Percentiles rank a stretch among this genome's conserved stretches.
phyloP scores from a whole-genome alignment of 345 rosid species.

The Fremontodendron californicum region DNA sequence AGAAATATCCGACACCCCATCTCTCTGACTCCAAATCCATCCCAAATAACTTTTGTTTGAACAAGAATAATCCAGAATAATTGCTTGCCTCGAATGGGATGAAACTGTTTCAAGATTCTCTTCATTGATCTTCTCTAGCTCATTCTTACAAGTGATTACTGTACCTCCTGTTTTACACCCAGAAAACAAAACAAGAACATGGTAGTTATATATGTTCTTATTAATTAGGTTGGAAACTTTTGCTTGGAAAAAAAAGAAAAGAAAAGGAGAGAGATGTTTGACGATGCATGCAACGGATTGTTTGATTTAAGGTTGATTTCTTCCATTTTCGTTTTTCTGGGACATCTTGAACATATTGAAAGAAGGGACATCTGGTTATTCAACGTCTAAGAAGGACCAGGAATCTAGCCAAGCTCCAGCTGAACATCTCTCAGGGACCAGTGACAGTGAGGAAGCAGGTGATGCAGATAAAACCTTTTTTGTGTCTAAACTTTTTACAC shows the following conservation, averaged over 20 bases:
- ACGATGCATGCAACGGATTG: too few species aligned
- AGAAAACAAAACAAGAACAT: too few species aligned
- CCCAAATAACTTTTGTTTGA: slow-evolving; percentile 45
- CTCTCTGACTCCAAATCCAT: slow-evolving; percentile 94
- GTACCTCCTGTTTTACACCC: slow-evolving; percentile 62
- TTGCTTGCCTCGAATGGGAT: slow-evolving; percentile 59
- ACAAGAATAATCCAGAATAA: slow-evolving; percentile 38
- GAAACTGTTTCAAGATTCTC: slow-evolving; percentile 56
- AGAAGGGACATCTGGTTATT: slow-evolving; percentile 30
- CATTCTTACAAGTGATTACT: slow-evolving; percentile 83
- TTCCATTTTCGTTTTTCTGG: too few species aligned
- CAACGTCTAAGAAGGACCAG: slow-evolving; percentile 39
- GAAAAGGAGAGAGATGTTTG: too few species aligned
- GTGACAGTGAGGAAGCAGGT: slow-evolving; percentile 70
- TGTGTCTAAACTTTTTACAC: background rate
- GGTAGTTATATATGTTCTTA: too few species aligned
- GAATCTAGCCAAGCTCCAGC: slow-evolving; percentile 59
- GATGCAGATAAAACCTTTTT: slow-evolving; percentile 10
- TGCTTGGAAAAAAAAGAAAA: too few species aligned
- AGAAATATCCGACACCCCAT: slow-evolving; percentile 46
- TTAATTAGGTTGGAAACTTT: too few species aligned
- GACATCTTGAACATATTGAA: slow-evolving; percentile 23
- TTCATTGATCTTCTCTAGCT: slow-evolving; percentile 77
- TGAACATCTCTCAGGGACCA: slow-evolving; percentile 47
- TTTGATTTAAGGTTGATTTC: too few species aligned